These are phyloP conservation scores for Sugiyamaella mastotermitis DNA, from an alignment of 805 yeast species.

Conservation along the genomic window DNA sequence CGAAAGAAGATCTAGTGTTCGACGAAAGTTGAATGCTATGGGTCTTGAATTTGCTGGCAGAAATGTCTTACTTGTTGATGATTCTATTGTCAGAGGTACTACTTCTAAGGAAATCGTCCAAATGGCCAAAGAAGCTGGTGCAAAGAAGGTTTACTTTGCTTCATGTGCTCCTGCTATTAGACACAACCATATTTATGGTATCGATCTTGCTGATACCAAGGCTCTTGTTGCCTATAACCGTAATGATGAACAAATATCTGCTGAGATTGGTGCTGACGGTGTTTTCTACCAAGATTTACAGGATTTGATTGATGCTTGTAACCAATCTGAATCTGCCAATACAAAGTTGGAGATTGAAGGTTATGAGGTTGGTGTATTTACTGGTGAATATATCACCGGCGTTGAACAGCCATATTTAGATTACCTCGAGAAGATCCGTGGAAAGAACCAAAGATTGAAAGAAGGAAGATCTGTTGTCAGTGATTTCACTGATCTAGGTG, in stretches of 20 bases:
- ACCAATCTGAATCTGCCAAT: conserved; percentile 32
- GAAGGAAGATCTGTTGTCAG: conserved; percentile 38
- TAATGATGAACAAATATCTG: conserved; percentile 67
- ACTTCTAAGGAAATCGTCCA: conserved; percentile 93
- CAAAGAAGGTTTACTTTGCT: conserved; percentile 89
- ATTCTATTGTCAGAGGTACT: conserved; percentile 96
- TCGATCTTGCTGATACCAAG: conserved; percentile 91
- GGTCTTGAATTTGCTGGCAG: conserved; percentile 81
- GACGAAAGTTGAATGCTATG: conserved; percentile 96
- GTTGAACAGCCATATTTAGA: conserved; percentile 75
- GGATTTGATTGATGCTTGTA: conserved; percentile 79
- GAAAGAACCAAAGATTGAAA: conserved; percentile 57
- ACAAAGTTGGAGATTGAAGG: conserved; percentile 38
- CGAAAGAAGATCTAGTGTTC: conserved; percentile 87
- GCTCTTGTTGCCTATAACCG: conserved; percentile 86
- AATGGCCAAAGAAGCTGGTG: conserved; percentile 99
- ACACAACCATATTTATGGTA: conserved; percentile 93
- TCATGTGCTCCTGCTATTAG: conserved; percentile 98
- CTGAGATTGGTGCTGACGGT: conserved; percentile 79
- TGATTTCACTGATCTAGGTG: conserved; percentile 35
- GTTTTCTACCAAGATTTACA: conserved; percentile 83
- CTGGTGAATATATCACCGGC: conserved; percentile 93
- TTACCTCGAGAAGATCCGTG: conserved; percentile 78
- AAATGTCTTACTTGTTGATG: conserved; percentile 87
- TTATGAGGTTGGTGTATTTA: conserved; percentile 95